phyloP scores from a whole-genome alignment of 2,329 filamentous ascomycete species.

The Acrocalymma vagum region DNA sequence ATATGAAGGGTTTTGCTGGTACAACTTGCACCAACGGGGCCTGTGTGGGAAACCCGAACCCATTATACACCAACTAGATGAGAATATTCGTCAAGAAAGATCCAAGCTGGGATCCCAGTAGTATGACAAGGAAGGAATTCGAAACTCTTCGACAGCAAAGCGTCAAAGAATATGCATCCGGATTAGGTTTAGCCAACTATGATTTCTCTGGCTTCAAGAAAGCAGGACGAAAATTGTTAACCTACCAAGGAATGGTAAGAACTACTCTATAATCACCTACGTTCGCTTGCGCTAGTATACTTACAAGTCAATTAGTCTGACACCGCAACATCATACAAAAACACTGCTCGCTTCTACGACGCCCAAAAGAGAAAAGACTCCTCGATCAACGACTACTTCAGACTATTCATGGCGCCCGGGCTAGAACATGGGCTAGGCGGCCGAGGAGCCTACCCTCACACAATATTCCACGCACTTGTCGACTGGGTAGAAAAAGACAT shows the following conservation, averaged over 20 bases:
- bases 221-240: constrained; percentile 31
- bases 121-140: constrained; percentile 15
- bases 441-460: constrained; percentile 28
- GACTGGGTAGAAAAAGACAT: constrained; percentile 36
- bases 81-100: constrained; percentile 20
- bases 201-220: constrained; percentile 27
- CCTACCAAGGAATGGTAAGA: constrained; percentile 30
- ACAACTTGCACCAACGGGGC: constrained; percentile 20
- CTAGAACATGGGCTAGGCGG: constrained; percentile 30
- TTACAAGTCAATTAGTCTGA: constrained; percentile 12
- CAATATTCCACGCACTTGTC: constrained; percentile 39
- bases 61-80: constrained; percentile 8
- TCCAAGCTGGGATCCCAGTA: constrained; percentile 8
- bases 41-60: constrained; percentile 7
- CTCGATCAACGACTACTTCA: constrained; percentile 28
- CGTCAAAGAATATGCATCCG: constrained; percentile 15
- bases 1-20: constrained; percentile 14
- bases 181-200: constrained; percentile 21
- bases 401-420: constrained; percentile 32
- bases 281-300: neutral
- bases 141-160: constrained; percentile 10
- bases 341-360: constrained; percentile 21
- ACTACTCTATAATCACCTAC: too few species aligned
- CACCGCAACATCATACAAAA: constrained; percentile 15
- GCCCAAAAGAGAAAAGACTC: constrained; percentile 13